Base-by-base conservation (phyloP, 2,329 filamentous ascomycete genomes). In the Grosmannia clavigera region DNA sequence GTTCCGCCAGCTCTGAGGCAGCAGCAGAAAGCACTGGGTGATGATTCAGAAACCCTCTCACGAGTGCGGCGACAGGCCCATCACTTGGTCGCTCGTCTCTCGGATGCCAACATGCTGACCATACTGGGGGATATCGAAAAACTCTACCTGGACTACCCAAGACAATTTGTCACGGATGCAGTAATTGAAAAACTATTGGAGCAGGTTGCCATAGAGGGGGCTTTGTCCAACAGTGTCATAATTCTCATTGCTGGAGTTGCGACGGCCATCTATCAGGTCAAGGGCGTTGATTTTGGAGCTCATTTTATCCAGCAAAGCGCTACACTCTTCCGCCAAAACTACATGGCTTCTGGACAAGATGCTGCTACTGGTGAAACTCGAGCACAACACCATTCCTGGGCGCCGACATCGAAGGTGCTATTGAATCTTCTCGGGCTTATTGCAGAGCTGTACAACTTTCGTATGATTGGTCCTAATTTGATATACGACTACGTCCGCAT, bases 211-310 rank as follows among this genome's bases (percentile, higher is more conserved):
- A 90, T 95, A 66, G 82, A 85, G 7, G 88, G 91, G 29, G 84
- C 78, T 52, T 77, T 96, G 2, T 85, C 88, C 5, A 92, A 96
- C 66, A 94, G 92, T 0, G 95, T 96, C 66, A 83, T 96, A 59
- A 90, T 96, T 58, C 81, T 97, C 12, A 87, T 91, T 60, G 91
- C 92, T 46, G 92, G 91, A 5, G 97, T 97, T 69, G 84, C 92
- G 43, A 85, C 92, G 5, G 90, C 91, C 0, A 73, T 95, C 1
- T 96, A 96, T 74, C 95, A 90, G 69, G 79, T 94, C 7, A 80
- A 94, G 53, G 94, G 94, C 6, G 86, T 86, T 16, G 92, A 95
- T 67, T 92, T 97, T 72, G 92, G 90, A 3, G 92, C 92, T 0
- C 87, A 95, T 67, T 78, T 96, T 29, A 76, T 96, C 10, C 89